Conservation (phyloP, 352 stramenopile genomes). For the Phytophthora fragariaefolia region DNA sequence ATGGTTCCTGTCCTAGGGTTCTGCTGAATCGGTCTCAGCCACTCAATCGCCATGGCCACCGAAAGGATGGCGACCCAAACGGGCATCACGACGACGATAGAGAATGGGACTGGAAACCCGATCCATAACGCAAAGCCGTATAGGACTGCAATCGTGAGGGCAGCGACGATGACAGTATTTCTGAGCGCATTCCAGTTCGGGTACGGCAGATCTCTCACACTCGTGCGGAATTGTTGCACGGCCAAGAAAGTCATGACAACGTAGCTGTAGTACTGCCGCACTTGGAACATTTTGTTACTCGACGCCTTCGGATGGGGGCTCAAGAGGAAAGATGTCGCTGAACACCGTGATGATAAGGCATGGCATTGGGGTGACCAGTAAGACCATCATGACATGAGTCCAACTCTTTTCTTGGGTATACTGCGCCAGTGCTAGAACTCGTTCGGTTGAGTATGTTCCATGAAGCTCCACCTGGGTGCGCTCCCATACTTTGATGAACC, state of each 20-base stretch:
- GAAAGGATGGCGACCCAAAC: conserved; percentile 15
- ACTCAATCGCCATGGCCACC: conserved; percentile 7
- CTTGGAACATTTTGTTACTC: conserved; percentile 20
- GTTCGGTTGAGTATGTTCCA: conserved; percentile 17
- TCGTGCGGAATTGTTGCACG: conserved; percentile 16
- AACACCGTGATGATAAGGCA: conserved; percentile 24
- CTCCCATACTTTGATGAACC: conserved; percentile 10
- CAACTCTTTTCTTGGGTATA: conserved; percentile 12
- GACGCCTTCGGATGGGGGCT: conserved; percentile 14
- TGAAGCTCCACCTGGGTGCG: conserved; percentile 24
- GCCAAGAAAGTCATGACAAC: conserved; percentile 26
- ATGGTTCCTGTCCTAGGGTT: conserved; percentile 5
- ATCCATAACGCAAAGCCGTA: conserved; percentile 9
- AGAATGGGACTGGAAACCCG: conserved; percentile 28
- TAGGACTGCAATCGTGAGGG: not conserved
- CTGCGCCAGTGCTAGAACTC: conserved; percentile 9
- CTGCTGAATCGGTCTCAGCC: conserved; percentile 16
- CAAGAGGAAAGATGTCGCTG: conserved; percentile 15
- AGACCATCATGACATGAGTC: conserved; percentile 3
- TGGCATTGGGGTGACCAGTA: conserved; percentile 11
- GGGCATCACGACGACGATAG: conserved; percentile 14
- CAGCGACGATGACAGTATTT: conserved; percentile 11
- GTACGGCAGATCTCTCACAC: conserved; percentile 18
- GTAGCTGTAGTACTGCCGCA: conserved; percentile 29
- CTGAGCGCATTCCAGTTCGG: conserved; percentile 7